A percentile compares a stretch with the other conserved stretches of the same genome.
These are phyloP conservation scores for Colletotrichum melonis DNA, from an alignment of 2,329 filamentous ascomycete species.

Conservation along the genomic window DNA sequence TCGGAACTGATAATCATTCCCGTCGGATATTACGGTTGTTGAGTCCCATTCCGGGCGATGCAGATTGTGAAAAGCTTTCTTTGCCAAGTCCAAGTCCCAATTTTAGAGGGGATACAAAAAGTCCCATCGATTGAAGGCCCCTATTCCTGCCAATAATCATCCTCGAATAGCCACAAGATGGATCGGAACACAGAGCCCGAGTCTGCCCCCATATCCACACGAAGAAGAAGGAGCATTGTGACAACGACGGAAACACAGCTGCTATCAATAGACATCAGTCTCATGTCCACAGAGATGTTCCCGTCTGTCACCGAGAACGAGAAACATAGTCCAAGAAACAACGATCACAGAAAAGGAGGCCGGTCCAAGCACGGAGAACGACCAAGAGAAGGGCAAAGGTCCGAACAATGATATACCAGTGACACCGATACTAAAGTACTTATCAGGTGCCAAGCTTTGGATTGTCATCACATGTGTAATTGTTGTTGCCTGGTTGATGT, in stretches of 20 bases:
- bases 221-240: slow-evolving; percentile 8
- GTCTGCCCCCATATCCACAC: neutral
- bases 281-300: slow-evolving; percentile 23
- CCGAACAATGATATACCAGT: neutral
- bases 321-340: neutral
- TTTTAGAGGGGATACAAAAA: neutral
- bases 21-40: neutral
- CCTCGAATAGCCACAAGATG: neutral
- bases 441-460: slow-evolving; percentile 37
- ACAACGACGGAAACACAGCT: slow-evolving; percentile 6
- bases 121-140: too few species aligned
- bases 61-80: too few species aligned
- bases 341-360: neutral
- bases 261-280: slow-evolving; percentile 3
- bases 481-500: slow-evolving; percentile 39
- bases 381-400: neutral
- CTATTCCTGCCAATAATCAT: neutral
- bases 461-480: slow-evolving; percentile 37
- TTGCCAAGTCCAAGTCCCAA: neutral
- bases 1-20: neutral
- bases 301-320: neutral
- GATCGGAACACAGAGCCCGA: neutral
- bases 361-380: neutral
- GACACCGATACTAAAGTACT: neutral
- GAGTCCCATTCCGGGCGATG: neutral